Base-by-base conservation (phyloP, 129 eudicot species). In the Arctium lappa region DNA sequence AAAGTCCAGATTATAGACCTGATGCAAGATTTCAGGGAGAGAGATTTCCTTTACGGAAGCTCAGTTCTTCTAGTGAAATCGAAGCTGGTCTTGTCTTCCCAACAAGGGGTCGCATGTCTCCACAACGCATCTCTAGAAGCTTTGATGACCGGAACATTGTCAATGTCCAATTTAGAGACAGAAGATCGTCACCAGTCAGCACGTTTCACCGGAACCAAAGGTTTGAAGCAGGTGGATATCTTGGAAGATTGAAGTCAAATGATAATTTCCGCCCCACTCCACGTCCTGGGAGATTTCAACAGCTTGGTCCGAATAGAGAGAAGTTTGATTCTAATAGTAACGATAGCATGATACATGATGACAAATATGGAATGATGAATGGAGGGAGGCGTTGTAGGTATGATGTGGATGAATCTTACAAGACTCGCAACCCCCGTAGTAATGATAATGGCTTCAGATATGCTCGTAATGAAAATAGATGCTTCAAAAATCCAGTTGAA, bases 131-230 rank as follows among this genome's bases (percentile, higher is more conserved):
- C 22, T 70, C 77, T n/a, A 79, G 94, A 79, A 86, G 89, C 82
- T 83, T 78, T 42, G 88, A 90, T 81, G 87, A 89, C 31, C 85
- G 85, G 44, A 89, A 80, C 66, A 38, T 46, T 69, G 76, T 62
- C 39, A 87, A 86, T 22, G 84, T 85, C 80, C 80, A 77, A 66
- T 76, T 77, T 32, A 90, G 88, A 86, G 91, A 89, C 9, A 84
- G 91, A 85, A 86, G 91, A 88, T 84, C 93, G 75, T 89, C 94
- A 65, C 90, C 93, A 10, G 86, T 77, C 3, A 80, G 97, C 79
- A 73, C 76, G 69, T 83, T 82, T 5, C 80, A 84, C 63, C 84
- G 86, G 44, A 73, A 63, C 76, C 88, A 78, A 31, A 86, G 86
- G 86, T 81, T 88, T 79, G 88, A 88, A 68, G 38, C 82, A 65